These are phyloP conservation scores for Danielia oregonensis DNA, from an alignment of 805 yeast species.

Conservation along the genomic window DNA sequence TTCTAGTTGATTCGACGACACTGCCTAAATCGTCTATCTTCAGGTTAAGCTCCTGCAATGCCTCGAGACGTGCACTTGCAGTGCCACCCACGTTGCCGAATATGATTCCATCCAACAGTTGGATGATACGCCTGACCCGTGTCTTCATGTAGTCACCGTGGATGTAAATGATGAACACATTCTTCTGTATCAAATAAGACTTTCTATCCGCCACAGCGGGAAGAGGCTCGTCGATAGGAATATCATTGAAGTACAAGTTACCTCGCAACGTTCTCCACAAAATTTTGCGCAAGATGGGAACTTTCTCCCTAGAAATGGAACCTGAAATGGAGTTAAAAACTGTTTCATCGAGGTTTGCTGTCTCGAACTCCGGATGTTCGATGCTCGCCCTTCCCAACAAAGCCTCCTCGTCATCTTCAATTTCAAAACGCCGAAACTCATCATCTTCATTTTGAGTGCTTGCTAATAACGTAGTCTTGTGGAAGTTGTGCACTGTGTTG, in stretches of 20 bases:
- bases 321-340: slow-evolving; percentile 35
- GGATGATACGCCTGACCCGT: slow-evolving; percentile 33
- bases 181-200: slow-evolving; percentile 25
- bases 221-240: slow-evolving; percentile 23
- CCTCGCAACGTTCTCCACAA: slow-evolving; percentile 44
- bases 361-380: slow-evolving; percentile 20
- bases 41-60: slow-evolving; percentile 28
- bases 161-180: slow-evolving; percentile 35
- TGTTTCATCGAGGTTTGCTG: slow-evolving; percentile 16
- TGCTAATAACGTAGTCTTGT: slow-evolving; percentile 17
- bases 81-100: slow-evolving; percentile 36
- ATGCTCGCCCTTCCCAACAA: slow-evolving; percentile 21
- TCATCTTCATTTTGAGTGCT: slow-evolving; percentile 6
- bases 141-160: slow-evolving; percentile 38
- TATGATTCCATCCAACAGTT: slow-evolving; percentile 36
- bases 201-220: slow-evolving; percentile 15
- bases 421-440: slow-evolving; percentile 18
- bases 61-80: slow-evolving; percentile 20
- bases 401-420: slow-evolving; percentile 28
- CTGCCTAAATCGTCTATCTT: slow-evolving; percentile 29
- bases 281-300: slow-evolving; percentile 35
- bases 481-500: slow-evolving; percentile 30
- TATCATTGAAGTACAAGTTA: slow-evolving; percentile 38
- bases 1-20: slow-evolving; percentile 32
- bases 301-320: slow-evolving; percentile 31